Conservation (phyloP, 257 asterid species). For the Thymus quinquecostatus region DNA sequence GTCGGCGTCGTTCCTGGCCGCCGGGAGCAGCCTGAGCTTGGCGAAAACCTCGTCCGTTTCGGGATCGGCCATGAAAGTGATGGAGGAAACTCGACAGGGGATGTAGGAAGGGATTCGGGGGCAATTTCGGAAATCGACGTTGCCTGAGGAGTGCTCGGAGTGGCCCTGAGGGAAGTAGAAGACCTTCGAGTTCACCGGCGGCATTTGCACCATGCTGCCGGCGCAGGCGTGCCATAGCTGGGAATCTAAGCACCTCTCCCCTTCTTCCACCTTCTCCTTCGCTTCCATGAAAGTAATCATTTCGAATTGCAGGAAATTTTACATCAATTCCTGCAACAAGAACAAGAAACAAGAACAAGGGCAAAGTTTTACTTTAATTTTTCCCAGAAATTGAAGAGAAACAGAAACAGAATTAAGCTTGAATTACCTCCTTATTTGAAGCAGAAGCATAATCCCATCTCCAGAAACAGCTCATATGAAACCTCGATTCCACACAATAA, state of each 20-base stretch:
- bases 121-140: conserved; percentile 59
- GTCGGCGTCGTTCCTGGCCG: conserved; percentile 35
- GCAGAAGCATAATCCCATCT: conserved; percentile 35
- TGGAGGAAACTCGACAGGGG: conserved; percentile 55
- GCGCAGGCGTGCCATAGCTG: conserved; percentile 99
- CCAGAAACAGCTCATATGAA: conserved; percentile 29
- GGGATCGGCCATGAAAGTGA: conserved; percentile 85
- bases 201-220: conserved; percentile 95
- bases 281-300: conserved; percentile 76
- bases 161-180: conserved; percentile 97
- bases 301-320: background rate
- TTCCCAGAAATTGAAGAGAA: conserved; percentile 2
- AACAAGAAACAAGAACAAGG: conserved; percentile 24
- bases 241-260: conserved; percentile 72
- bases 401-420: conserved; percentile 9
- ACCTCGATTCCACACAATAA: background rate
- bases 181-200: conserved; percentile 59
- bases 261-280: conserved; percentile 56
- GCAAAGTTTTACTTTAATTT: too few species aligned
- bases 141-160: conserved; percentile 69
- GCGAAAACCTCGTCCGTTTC: conserved; percentile 85
- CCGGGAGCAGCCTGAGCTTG: conserved; percentile 57
- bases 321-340: conserved; percentile 39
- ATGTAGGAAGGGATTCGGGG: conserved; percentile 58
- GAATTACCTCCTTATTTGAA: conserved; percentile 43